Evolutionary conservation across 2,329 filamentous ascomycete species (phyloP).

Genomic region (Uncinocarpus reesii): DNA sequence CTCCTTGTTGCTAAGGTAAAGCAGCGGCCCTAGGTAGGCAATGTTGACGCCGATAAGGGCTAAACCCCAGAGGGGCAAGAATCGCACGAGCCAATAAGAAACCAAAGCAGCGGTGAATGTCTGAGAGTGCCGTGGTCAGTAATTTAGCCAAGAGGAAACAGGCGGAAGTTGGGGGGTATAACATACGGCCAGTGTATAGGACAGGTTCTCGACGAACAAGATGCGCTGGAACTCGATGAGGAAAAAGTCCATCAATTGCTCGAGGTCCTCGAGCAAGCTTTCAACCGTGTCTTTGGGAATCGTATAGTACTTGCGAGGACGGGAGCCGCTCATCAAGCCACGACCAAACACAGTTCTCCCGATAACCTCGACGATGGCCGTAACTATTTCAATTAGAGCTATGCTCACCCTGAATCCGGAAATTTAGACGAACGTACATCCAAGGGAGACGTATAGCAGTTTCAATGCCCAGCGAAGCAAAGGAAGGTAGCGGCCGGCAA

Average conservation of each 20-base stretch:
- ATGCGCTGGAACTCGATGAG: constrained; percentile 58
- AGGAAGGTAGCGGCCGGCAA: constrained; percentile 53
- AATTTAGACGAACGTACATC: constrained; percentile 35
- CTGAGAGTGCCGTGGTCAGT: constrained; percentile 31
- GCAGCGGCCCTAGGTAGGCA: constrained; percentile 50
- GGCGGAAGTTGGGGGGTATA: background rate
- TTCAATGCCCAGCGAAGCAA: constrained; percentile 54
- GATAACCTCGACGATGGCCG: constrained; percentile 47
- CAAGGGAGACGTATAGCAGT: constrained; percentile 48
- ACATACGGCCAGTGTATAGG: constrained; percentile 50
- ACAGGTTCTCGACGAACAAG: constrained; percentile 55
- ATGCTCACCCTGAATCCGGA: background rate
- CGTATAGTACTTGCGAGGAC: constrained; percentile 55
- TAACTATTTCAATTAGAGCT: constrained; percentile 32
- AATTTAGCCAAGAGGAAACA: background rate
- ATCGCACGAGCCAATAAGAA: constrained; percentile 56
- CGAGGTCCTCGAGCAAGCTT: constrained; percentile 50
- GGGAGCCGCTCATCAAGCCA: constrained; percentile 51
- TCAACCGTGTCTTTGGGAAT: constrained; percentile 55
- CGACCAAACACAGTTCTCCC: constrained; percentile 48
- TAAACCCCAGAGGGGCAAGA: constrained; percentile 56
- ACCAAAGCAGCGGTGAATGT: constrained; percentile 50
- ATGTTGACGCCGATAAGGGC: constrained; percentile 46
- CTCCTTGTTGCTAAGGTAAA: constrained; percentile 57
- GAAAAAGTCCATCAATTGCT: constrained; percentile 58